Conservation (phyloP, 1,284 basidiomycete genomes). For the Ceratobasidium sp. region DNA sequence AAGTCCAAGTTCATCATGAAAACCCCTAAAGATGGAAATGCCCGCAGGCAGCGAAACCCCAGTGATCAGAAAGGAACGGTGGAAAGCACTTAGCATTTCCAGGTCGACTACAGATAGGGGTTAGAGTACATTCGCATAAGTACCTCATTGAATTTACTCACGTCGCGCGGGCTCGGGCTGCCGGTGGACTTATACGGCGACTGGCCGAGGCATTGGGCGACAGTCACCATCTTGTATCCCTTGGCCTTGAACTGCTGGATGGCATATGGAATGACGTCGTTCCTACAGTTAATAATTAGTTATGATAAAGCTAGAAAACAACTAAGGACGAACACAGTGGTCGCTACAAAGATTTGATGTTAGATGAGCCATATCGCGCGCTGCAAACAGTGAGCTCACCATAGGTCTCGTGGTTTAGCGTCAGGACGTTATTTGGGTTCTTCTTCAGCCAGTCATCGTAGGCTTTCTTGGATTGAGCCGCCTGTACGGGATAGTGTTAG, state of each 20-base stretch:
- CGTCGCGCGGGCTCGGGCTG: slow-evolving; percentile 32
- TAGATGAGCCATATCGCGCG: background rate
- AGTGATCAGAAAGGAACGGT: too few relatives aligned
- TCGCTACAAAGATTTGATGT: slow-evolving; percentile 7
- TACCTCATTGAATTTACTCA: background rate
- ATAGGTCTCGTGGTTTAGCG: slow-evolving; percentile 47
- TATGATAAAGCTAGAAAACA: background rate
- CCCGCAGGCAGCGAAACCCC: too few relatives aligned
- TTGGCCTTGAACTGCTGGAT: slow-evolving; percentile 44
- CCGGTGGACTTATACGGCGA: slow-evolving; percentile 44
- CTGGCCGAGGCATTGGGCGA: slow-evolving; percentile 48
- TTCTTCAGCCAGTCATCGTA: slow-evolving; percentile 23
- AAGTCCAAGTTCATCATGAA: slow-evolving; percentile 27
- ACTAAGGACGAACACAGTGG: slow-evolving; percentile 15
- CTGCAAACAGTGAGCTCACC: slow-evolving; percentile 7
- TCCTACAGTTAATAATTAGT: background rate
- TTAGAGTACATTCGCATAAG: background rate
- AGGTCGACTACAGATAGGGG: slow-evolving; percentile 24
- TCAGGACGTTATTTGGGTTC: slow-evolving; percentile 43
- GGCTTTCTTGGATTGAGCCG: background rate
- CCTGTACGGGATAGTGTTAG: background rate
- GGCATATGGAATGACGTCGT: slow-evolving; percentile 43
- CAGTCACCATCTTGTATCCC: slow-evolving; percentile 48
- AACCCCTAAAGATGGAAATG: background rate
- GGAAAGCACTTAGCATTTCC: slow-evolving; percentile 44